Base-by-base conservation (phyloP, 2,329 filamentous ascomycete species). In the Apiospora aurea region DNA sequence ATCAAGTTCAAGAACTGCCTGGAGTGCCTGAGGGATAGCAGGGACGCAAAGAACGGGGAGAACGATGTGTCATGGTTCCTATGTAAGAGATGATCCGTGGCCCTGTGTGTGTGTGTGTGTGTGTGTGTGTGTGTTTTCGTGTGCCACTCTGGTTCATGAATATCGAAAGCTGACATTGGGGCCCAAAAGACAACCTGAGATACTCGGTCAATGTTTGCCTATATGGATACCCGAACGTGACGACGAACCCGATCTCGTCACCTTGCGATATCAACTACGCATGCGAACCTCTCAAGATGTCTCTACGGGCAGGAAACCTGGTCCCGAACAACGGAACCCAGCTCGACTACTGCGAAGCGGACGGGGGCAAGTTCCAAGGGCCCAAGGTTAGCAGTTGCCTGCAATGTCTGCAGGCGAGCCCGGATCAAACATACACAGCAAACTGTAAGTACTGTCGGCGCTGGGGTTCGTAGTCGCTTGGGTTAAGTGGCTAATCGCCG, bases 141-240 rank as follows among this genome's bases (percentile, higher is more conserved):
- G 34, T 34, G 34, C 6, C 34, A 8, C n/a, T 21, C 13, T 4
- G 5, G 44, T 46, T 46, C 18, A 46, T 16, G 44, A 14, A 46
- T 46, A 18, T 18, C 44, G 6, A 34, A 46, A 46, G 4, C 47
- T n/a, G 38, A 5, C 43, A 2, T 46, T 46, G 13, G 44, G 21
- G 43, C 44, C 46, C 10, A 4, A 34, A 66, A 88, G 87, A 88
- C 73, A 89, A 88, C 67, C 47, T 88, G 0, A 82, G 87, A 49
- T 88, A 85, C 67, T 78, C 86, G 0, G 78, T 88, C 4, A 83
- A 85, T 43, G 82, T 83, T 0, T 89, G 87, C 69, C 78, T 88
- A 1, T 89, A 81, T 29, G 76, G 81, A 1, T 81, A 80, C 1
- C 81, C 81, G 0, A 75, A 77, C 0, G 75, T 34, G 34, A 34